Evolutionary conservation across 2,329 filamentous ascomycete genomes (phyloP).

Genomic region (Xylariaceae sp.): DNA sequence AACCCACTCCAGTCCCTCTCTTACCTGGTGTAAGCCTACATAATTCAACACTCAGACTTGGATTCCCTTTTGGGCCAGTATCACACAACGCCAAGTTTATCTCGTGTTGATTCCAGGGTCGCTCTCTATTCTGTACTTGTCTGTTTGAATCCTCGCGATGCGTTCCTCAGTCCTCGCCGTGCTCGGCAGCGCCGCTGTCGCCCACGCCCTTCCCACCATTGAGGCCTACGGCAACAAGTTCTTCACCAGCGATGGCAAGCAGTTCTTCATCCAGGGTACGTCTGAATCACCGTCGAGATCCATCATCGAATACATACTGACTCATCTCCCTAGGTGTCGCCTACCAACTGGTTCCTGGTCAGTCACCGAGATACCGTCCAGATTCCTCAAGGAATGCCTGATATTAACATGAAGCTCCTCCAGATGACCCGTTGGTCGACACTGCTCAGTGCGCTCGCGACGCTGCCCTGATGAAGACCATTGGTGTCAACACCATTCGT

Average conservation of each 20-base stretch:
- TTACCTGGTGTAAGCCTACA: neutral
- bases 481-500: constrained; percentile 79
- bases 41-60: neutral
- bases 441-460: constrained; percentile 72
- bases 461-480: constrained; percentile 67
- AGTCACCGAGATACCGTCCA: constrained; percentile 17
- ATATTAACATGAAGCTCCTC: constrained; percentile 9
- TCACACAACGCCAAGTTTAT: neutral
- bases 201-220: constrained; percentile 44
- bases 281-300: neutral
- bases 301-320: constrained; percentile 6
- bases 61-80: neutral
- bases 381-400: neutral
- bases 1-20: neutral
- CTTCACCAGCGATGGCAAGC: constrained; percentile 72
- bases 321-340: constrained; percentile 55
- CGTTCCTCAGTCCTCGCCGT: constrained; percentile 34
- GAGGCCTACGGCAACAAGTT: constrained; percentile 70
- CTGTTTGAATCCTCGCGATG: constrained; percentile 32
- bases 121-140: neutral
- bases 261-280: constrained; percentile 79
- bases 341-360: constrained; percentile 53
- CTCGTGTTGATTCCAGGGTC: neutral
- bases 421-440: constrained; percentile 70
- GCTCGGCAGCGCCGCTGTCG: constrained; percentile 33